Evolutionary conservation across 139 green algal genomes (phyloP), one percentile per base, ranked within the genome.

Genomic region (Tetradesmus lagerheimii): DNA sequence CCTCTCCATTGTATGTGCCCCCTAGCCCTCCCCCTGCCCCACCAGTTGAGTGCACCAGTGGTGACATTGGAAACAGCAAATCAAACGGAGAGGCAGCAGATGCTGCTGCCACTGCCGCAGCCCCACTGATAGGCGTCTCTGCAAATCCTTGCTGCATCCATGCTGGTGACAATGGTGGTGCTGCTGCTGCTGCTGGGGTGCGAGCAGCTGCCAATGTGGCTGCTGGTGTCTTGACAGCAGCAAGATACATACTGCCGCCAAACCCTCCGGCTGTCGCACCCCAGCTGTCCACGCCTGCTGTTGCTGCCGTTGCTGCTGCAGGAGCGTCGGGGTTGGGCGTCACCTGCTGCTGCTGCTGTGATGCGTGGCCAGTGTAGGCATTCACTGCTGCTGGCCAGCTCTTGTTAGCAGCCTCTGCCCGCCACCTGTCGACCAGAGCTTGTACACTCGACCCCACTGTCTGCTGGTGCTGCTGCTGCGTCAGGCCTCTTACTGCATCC

Each of bases 11-110:
- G 20, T n/a, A 71, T 31, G 57, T 14, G 23, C 67, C 31, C 25
- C n/a, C 66, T 34, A 1, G 1, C 6, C 27, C 27, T 37, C 15
- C 62, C 29, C 14, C 27, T 35, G 6, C 66, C 9, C 25, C 29
- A 14, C 25, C 67, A 25, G 67, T 29, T 39, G 80, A 86, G 5
- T 31, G 8, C 45, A 86, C 31, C 1, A 78, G 45, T 6, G 80
- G 80, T 11, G 80, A 86, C 80, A 86, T 86, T 18, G 80, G 80
- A 31, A 86, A 86, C 45, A 86, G n/a, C n/a, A 75, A 15, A n/a
- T 86, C 45, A 34, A 64, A 45, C 9, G 79, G 79, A 20, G 39
- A 27, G 50, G 57, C 57, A 6, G 57, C 57, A 27, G 80, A 31
- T 3, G 37, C 29, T 18, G 29, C 80, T 45, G 80, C 80, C 43